Evolutionary conservation across 805 yeast species (phyloP).

Genomic region (Debaryomyces maramus): DNA sequence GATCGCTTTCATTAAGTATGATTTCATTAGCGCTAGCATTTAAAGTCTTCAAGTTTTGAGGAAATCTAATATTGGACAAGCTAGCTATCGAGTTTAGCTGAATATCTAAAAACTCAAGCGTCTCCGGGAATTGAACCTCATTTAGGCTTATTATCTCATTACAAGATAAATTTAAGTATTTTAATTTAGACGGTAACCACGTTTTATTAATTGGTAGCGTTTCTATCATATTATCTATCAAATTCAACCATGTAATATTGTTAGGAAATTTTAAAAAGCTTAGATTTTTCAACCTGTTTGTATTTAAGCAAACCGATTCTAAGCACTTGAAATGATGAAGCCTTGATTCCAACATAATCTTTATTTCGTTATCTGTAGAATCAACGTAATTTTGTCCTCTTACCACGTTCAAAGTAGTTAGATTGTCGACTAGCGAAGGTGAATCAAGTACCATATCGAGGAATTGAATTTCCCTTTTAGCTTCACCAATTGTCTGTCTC

Average conservation of each 20-base stretch:
- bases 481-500: neutral
- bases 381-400: conserved; percentile 13
- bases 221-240: conserved; percentile 14
- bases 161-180: conserved; percentile 15
- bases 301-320: conserved; percentile 13
- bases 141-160: conserved; percentile 11
- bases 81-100: conserved; percentile 13
- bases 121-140: conserved; percentile 12
- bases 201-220: conserved; percentile 8
- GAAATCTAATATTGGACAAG: conserved; percentile 11
- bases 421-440: conserved; percentile 8
- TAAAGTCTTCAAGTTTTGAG: conserved; percentile 12
- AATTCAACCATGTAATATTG: conserved; percentile 9
- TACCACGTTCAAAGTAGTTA: conserved; percentile 12
- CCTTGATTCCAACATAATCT: conserved; percentile 4
- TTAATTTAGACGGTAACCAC: conserved; percentile 13
- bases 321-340: conserved; percentile 10
- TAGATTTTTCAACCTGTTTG: conserved; percentile 7
- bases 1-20: conserved; percentile 13
- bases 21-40: conserved; percentile 18
- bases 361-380: neutral
- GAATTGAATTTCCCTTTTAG: conserved; percentile 1
- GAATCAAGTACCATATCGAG: conserved; percentile 8
- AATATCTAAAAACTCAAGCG: conserved; percentile 15
- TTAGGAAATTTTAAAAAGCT: conserved; percentile 9